Base-by-base conservation (phyloP, 176 grass and related monocot genomes). In the Eleusine indica region DNA sequence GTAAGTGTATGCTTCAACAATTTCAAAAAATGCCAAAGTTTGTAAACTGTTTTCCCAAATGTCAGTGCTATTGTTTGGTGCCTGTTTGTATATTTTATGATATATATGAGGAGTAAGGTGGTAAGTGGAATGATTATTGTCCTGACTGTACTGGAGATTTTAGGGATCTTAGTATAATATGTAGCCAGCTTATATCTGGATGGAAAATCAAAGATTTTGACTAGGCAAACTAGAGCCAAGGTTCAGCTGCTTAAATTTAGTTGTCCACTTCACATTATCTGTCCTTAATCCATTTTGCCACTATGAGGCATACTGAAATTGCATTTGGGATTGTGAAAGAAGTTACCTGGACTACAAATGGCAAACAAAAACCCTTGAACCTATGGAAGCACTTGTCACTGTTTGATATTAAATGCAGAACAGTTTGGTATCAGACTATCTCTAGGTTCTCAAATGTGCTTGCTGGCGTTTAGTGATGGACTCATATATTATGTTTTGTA, bases 281-380 rank as follows among this genome's bases (percentile, higher is more conserved):
- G 11, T 7, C 18, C 56, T 52, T 66, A 4, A 5, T 58, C 5
- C 30, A 79, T 71, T 56, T 80, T 12, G 4, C 17, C 65, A 46
- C 28, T 35, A 80, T 68, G 62, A 74, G 66, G 53, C 46, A 73
- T 66, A 32, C 11, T 0, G 0, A 52, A 44, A 22, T 12, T 86
- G 68, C 68, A 41, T 80, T 80, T 80, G 58, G n/a, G 56, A 61
- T 25, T 53, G 2, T 32, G 14, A 11, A 70, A 69, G 60, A 47
- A 84, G 18, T 52, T 61, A 61, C 7, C 66, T 70, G 22, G 52
- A 16, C 30, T 35, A 66, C 6, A 64, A 73, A 14, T 38, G n/a
- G 47, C 32, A 30, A 8, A 15, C 61, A 18, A 39, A 66, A 49
- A 48, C 37, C n/a, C 19, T 54, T 80, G 7, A 66, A 67, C 12